These are phyloP conservation scores for Aureobasidium leucospermi DNA, from an alignment of 2,329 filamentous ascomycete genomes.

Conservation along the genomic window DNA sequence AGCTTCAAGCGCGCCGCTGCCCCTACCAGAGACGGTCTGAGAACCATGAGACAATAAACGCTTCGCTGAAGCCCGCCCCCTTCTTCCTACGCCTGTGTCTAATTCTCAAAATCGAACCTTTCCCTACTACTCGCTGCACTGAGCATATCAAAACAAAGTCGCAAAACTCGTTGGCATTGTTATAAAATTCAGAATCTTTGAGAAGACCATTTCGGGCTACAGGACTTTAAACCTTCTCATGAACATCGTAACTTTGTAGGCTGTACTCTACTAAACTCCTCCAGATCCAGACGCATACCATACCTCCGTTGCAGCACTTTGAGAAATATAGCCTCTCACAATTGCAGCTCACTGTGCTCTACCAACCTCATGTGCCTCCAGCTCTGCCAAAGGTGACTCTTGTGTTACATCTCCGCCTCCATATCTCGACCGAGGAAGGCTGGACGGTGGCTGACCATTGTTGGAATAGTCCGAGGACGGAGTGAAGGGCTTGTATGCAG, in stretches of 20 bases:
- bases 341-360: not conserved
- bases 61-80: not conserved
- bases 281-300: too few species aligned
- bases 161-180: not conserved
- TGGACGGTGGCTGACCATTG: constrained; percentile 11
- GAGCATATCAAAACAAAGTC: not conserved
- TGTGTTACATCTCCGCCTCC: not conserved
- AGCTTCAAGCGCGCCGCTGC: constrained; percentile 46
- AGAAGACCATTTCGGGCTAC: not conserved
- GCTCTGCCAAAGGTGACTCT: not conserved
- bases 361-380: constrained; percentile 5
- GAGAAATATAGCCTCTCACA: too few species aligned
- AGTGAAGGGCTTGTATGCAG: not conserved
- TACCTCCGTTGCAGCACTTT: not conserved
- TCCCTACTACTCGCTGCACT: not conserved
- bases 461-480: not conserved
- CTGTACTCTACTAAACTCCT: not conserved
- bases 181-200: not conserved
- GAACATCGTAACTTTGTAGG: not conserved
- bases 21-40: constrained; percentile 42
- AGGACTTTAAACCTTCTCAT: not conserved
- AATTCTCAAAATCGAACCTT: constrained; percentile 3
- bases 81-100: constrained; percentile 12
- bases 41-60: constrained; percentile 37
- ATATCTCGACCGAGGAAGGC: not conserved